Conservation (phyloP, 2,329 filamentous ascomycete species). For the Epicoccum nigrum region DNA sequence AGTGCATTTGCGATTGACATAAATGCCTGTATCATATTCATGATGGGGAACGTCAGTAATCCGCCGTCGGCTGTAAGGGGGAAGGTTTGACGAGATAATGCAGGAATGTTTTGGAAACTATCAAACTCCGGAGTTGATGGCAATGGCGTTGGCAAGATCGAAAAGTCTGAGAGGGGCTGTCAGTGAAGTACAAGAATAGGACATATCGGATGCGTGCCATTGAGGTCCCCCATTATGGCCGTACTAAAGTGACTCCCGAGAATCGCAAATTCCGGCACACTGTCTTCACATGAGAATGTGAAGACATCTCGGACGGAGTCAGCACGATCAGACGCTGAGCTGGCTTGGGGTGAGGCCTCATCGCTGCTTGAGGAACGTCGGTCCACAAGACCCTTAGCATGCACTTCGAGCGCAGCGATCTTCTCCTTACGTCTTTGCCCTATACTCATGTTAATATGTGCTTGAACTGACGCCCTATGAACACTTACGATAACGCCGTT, state of each 20-base stretch:
- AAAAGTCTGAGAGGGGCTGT: not conserved
- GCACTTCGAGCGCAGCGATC: constrained; percentile 33
- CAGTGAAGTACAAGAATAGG: not conserved
- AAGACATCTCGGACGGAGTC: not conserved
- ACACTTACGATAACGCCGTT: constrained; percentile 39
- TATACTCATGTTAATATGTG: constrained; percentile 5
- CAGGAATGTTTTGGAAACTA: not conserved
- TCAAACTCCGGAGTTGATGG: not conserved
- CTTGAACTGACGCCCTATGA: not conserved
- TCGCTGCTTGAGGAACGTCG: not conserved
- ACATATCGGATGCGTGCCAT: not conserved
- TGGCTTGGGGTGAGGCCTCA: not conserved
- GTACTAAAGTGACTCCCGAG: not conserved
- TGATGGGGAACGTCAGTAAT: constrained; percentile 49
- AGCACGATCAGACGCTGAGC: not conserved
- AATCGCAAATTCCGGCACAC: not conserved
- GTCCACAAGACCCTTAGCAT: constrained; percentile 17
- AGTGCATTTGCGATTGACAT: constrained; percentile 24
- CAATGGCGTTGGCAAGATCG: constrained; percentile 1
- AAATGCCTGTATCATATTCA: constrained; percentile 32
- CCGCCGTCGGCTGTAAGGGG: constrained; percentile 22
- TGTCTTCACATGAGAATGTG: not conserved
- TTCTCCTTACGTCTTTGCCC: constrained; percentile 36
- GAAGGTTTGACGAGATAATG: constrained; percentile 3
- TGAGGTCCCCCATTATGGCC: not conserved